Percentiles rank a stretch among this genome's conserved stretches.
Evolutionary conservation across 2,329 filamentous ascomycete species (phyloP).

Genomic region (Pseudocercospora macadamiae): DNA sequence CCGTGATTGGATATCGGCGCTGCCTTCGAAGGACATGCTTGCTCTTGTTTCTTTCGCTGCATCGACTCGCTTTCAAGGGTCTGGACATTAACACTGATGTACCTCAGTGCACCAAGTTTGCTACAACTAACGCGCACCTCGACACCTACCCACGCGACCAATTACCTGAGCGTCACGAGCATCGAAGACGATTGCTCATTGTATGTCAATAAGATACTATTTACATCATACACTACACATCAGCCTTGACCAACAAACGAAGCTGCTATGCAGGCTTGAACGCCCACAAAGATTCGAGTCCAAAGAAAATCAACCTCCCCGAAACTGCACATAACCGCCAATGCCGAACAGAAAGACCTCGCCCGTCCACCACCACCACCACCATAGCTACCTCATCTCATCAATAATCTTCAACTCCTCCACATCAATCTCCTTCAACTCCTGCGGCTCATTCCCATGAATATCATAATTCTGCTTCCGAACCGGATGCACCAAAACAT

Average conservation of each 20-base stretch:
- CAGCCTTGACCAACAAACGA: background rate
- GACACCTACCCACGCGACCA: no score
- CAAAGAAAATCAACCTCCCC: no score
- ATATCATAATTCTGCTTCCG: conserved; percentile 26
- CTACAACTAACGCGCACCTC: no score
- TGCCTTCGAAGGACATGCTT: background rate
- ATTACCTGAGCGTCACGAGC: background rate
- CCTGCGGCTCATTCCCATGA: conserved; percentile 20
- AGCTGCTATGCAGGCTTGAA: background rate
- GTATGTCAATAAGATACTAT: background rate
- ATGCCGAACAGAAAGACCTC: no score
- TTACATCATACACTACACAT: conserved; percentile 4
- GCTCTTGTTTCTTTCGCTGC: background rate
- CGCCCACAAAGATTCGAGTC: background rate
- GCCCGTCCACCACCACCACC: background rate
- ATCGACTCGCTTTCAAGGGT: no score
- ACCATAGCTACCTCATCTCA: background rate
- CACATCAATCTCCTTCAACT: conserved; percentile 23
- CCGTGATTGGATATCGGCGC: background rate
- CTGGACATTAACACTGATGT: background rate
- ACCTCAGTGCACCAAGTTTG: background rate
- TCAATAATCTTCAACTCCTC: conserved; percentile 16
- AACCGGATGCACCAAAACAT: conserved; percentile 27
- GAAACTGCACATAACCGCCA: no score
- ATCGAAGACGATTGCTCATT: background rate